Evolutionary conservation across 257 asterid genomes (phyloP).

Genomic region (Agastache rugosa): DNA sequence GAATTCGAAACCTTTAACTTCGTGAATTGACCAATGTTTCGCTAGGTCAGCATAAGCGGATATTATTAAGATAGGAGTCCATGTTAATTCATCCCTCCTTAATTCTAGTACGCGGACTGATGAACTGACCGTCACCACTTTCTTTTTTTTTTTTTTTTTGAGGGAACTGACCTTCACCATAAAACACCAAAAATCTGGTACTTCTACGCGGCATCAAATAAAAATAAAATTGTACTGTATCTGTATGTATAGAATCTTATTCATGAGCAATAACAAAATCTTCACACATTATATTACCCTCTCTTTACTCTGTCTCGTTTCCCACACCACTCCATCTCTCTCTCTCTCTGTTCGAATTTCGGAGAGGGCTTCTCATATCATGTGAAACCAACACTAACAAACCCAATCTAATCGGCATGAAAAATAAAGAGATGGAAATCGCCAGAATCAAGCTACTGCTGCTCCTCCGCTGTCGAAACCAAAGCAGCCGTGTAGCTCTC

Average conservation of each 20-base stretch:
- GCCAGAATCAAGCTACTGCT: conserved; percentile 62
- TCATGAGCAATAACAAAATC: not conserved
- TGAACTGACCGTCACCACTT: conserved; percentile 1
- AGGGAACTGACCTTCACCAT: conserved; percentile 1
- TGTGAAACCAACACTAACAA: conserved; percentile 32
- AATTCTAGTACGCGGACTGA: no score
- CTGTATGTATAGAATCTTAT: no score
- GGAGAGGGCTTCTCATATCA: conserved; percentile 23
- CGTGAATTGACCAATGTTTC: no score
- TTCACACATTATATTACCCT: not conserved
- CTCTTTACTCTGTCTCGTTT: conserved; percentile 2
- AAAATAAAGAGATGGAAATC: conserved; percentile 60
- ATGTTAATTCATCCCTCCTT: no score
- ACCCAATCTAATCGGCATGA: conserved; percentile 1
- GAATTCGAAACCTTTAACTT: no score
- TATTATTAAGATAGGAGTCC: no score
- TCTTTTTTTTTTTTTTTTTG: no score
- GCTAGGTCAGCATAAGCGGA: no score
- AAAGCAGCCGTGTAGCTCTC: conserved; percentile 62
- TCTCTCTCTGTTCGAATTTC: no score
- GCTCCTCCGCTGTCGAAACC: conserved; percentile 55
- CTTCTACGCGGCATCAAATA: not conserved
- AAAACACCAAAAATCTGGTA: not conserved
- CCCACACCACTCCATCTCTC: conserved; percentile 1
- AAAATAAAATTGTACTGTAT: not conserved